Conservation (phyloP, 306 rosid genomes). For the Malus sieversii region DNA sequence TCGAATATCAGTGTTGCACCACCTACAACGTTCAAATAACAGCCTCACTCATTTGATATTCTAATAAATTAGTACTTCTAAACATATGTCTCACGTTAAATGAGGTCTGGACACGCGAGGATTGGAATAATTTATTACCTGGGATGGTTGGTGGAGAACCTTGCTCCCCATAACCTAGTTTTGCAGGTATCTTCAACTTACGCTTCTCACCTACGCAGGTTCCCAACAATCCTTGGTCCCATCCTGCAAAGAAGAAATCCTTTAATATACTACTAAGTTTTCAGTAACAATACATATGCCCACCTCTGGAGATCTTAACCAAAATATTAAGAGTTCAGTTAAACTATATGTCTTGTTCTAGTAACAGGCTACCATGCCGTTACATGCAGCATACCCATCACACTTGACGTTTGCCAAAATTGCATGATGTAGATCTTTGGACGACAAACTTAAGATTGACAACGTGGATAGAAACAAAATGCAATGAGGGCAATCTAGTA, state of each 20-base stretch:
- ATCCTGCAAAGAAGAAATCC: conserved; percentile 45
- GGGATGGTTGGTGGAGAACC: conserved; percentile 96
- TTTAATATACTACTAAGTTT: neutral
- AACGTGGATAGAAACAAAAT: neutral
- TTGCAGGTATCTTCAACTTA: conserved; percentile 86
- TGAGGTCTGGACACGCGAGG: neutral
- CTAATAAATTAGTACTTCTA: neutral
- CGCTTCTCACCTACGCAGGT: conserved; percentile 97
- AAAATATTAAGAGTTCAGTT: neutral
- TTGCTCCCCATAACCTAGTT: conserved; percentile 85
- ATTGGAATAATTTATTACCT: conserved; percentile 36
- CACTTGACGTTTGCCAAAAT: neutral
- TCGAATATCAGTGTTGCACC: conserved; percentile 91
- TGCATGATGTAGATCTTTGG: neutral
- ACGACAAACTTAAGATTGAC: neutral
- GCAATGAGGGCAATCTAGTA: neutral
- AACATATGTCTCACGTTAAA: neutral
- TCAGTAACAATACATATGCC: neutral
- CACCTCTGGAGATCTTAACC: neutral
- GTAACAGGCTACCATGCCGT: neutral
- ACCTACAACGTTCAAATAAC: conserved; percentile 44
- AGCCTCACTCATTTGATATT: neutral
- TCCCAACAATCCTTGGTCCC: conserved; percentile 97
- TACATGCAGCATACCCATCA: neutral
- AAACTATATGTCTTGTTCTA: neutral